Percentiles rank a stretch among this genome's conserved stretches.
phyloP scores from a whole-genome alignment of 176 grass and related monocot species.

The Oryza australiensis region DNA sequence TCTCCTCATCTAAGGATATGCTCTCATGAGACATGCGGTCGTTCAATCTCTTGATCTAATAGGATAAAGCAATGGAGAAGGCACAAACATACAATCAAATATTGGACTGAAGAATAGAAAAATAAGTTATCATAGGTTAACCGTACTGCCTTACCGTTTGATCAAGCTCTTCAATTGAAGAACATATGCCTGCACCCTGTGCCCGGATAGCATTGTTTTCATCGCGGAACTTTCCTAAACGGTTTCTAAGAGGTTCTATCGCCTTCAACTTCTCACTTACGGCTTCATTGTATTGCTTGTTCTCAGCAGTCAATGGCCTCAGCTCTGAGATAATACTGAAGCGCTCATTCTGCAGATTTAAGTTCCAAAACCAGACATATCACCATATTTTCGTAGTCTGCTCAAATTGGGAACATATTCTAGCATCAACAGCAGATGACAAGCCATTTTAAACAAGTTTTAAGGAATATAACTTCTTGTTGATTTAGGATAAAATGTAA shows the following conservation, averaged over 20 bases:
- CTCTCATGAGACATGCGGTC: slow-evolving; percentile 89
- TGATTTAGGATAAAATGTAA: not conserved
- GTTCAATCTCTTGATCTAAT: slow-evolving; percentile 76
- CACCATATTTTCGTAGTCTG: slow-evolving; percentile 2
- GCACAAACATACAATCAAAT: slow-evolving; percentile 37
- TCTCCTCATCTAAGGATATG: slow-evolving; percentile 85
- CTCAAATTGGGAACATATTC: not conserved
- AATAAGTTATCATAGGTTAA: slow-evolving; percentile 19
- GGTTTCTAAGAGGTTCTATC: slow-evolving; percentile 74
- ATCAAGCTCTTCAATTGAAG: slow-evolving; percentile 91
- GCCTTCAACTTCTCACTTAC: slow-evolving; percentile 77
- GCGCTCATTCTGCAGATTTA: slow-evolving; percentile 66
- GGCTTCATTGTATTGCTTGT: slow-evolving; percentile 66
- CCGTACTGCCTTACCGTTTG: slow-evolving; percentile 69
- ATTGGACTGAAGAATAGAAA: not conserved
- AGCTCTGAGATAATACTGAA: slow-evolving; percentile 58
- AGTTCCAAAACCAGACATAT: slow-evolving; percentile 6
- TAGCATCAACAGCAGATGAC: not conserved
- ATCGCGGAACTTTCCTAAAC: slow-evolving; percentile 75
- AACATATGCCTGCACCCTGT: slow-evolving; percentile 81
- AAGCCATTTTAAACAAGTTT: slow-evolving; percentile 12
- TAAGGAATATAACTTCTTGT: slow-evolving; percentile 9
- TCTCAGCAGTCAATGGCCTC: slow-evolving; percentile 71
- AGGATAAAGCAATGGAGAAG: slow-evolving; percentile 22
- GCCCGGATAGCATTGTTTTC: slow-evolving; percentile 80